phyloP scores from a whole-genome alignment of 768 basidiomycete species.

The Mycena albidolilacea region DNA sequence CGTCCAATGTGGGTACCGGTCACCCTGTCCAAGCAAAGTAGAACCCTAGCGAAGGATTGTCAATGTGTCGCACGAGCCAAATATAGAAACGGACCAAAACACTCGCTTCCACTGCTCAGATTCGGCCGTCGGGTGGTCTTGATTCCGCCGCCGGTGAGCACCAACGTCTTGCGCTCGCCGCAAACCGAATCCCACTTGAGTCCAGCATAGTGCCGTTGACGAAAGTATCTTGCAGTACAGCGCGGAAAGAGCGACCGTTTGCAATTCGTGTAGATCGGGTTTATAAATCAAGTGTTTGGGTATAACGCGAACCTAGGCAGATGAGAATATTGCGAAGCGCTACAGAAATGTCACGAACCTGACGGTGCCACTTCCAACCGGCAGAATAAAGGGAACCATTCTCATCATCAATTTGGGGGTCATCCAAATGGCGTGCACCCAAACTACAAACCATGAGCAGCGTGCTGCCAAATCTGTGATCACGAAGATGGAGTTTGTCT shows the following conservation, averaged over 20 bases:
- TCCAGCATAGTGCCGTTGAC: slow-evolving; percentile 68
- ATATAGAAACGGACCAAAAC: slow-evolving; percentile 54
- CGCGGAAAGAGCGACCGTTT: slow-evolving; percentile 44
- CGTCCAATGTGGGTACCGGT: slow-evolving; percentile 64
- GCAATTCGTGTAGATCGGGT: slow-evolving; percentile 35
- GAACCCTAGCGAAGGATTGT: slow-evolving; percentile 29
- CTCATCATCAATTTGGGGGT: slow-evolving; percentile 65
- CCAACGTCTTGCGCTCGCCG: slow-evolving; percentile 74
- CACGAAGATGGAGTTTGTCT: slow-evolving; percentile 65
- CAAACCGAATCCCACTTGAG: slow-evolving; percentile 69
- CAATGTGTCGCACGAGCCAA: neutral
- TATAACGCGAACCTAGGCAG: slow-evolving; percentile 48
- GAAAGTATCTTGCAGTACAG: slow-evolving; percentile 60
- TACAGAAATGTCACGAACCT: slow-evolving; percentile 10
- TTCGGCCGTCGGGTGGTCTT: slow-evolving; percentile 55
- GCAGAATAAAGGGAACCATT: slow-evolving; percentile 50
- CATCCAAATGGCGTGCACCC: slow-evolving; percentile 72
- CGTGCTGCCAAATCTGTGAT: slow-evolving; percentile 61
- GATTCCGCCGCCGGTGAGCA: slow-evolving; percentile 60
- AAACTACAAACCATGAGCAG: slow-evolving; percentile 57
- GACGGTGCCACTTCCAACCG: slow-evolving; percentile 75
- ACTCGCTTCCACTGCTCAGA: slow-evolving; percentile 74
- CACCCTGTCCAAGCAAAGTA: slow-evolving; percentile 41
- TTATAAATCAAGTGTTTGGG: slow-evolving; percentile 27
- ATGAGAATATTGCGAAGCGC: slow-evolving; percentile 3